phyloP scores from a whole-genome alignment of 2,329 filamentous ascomycete genomes.

The Neopestalotiopsis sp. region DNA sequence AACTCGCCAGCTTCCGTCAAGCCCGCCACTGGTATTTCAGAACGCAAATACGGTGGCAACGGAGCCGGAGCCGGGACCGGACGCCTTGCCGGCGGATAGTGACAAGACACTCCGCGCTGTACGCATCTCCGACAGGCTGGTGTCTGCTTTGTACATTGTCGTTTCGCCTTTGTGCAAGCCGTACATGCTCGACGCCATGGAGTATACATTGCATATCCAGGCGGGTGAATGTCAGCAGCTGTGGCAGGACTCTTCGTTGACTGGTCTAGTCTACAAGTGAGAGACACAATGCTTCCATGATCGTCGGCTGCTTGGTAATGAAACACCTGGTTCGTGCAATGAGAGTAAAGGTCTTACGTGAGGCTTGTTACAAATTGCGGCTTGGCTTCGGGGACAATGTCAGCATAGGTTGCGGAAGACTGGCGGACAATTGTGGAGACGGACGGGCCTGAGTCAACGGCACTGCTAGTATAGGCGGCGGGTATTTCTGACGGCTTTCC shows the following conservation, averaged over 20 bases:
- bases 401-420: slow-evolving; percentile 1
- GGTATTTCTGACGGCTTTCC: neutral
- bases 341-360: neutral
- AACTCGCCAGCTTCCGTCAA: neutral
- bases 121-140: slow-evolving; percentile 40
- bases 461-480: neutral
- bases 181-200: slow-evolving; percentile 40
- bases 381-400: neutral
- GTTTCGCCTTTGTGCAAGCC: slow-evolving; percentile 42
- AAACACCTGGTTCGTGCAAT: neutral
- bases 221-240: neutral
- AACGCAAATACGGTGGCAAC: neutral
- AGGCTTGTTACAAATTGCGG: neutral
- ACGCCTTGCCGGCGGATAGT: slow-evolving; percentile 29
- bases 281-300: too few relatives aligned
- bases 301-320: neutral
- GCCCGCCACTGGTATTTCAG: neutral
- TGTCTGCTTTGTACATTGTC: slow-evolving; percentile 42
- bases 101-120: slow-evolving; percentile 27
- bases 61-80: neutral
- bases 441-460: neutral
- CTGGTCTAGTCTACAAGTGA: neutral
- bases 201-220: slow-evolving; percentile 18
- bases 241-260: neutral
- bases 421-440: slow-evolving; percentile 15